Evolutionary conservation across 2,329 filamentous ascomycete species (phyloP).

Genomic region (Calonectria hongkongensis): DNA sequence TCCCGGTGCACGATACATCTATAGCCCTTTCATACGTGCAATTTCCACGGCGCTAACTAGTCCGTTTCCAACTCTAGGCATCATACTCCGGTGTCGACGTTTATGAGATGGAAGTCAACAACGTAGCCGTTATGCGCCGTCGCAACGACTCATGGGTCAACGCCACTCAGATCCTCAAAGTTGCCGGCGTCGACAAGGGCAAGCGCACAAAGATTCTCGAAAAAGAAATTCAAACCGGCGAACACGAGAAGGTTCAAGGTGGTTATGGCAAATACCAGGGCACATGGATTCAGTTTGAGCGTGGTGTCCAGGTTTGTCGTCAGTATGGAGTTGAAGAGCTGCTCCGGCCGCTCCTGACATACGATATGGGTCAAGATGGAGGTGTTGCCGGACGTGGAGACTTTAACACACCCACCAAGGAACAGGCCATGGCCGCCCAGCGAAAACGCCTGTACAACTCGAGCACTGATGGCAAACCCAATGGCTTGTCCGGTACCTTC

Average conservation of each 20-base stretch:
- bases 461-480: constrained; percentile 78
- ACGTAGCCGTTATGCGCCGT: constrained; percentile 95
- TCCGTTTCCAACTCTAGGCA: constrained; percentile 68
- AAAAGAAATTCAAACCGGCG: constrained; percentile 96
- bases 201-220: constrained; percentile 98
- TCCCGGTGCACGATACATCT: constrained; percentile 3
- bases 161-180: constrained; percentile 98
- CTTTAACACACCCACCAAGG: constrained; percentile 96
- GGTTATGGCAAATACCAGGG: constrained; percentile 99
- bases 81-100: constrained; percentile 97
- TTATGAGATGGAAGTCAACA: constrained; percentile 98
- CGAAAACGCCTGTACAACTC: constrained; percentile 92
- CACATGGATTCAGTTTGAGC: constrained; percentile 97
- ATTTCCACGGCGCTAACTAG: constrained; percentile 44
- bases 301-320: constrained; percentile 93
- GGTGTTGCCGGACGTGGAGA: constrained; percentile 82
- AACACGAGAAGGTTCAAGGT: constrained; percentile 98
- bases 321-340: constrained; percentile 86
- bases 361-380: constrained; percentile 87
- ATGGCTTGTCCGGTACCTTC: constrained; percentile 87
- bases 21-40: neutral
- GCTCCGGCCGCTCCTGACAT: constrained; percentile 83
- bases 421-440: constrained; percentile 97
- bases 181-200: constrained; percentile 97
- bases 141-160: constrained; percentile 97